Evolutionary conservation across 768 basidiomycete genomes (phyloP).

Genomic region (Amanita polypyramis): DNA sequence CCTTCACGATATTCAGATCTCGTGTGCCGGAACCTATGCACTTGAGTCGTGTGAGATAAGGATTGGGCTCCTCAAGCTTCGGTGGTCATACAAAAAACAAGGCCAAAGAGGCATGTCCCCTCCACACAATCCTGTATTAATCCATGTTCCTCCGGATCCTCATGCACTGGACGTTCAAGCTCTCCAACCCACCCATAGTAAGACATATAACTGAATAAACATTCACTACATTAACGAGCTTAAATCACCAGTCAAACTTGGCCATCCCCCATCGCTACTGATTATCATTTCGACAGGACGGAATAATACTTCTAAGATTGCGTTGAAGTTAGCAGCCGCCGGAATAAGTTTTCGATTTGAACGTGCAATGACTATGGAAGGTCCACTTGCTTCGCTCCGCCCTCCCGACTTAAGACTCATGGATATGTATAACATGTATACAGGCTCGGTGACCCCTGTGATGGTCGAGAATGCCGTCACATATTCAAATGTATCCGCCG

Average conservation of each 20-base stretch:
- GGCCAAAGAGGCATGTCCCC: constrained; percentile 17
- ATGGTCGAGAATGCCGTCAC: constrained; percentile 32
- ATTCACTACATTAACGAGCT: constrained; percentile 3
- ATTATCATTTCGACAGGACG: constrained; percentile 57
- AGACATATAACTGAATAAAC: constrained; percentile 7
- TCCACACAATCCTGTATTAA: constrained; percentile 25
- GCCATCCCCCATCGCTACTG: constrained; percentile 40
- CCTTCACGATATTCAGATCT: constrained; percentile 36
- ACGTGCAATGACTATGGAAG: constrained; percentile 30
- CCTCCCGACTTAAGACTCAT: constrained; percentile 1
- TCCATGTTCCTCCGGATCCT: constrained; percentile 55
- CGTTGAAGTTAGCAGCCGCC: constrained; percentile 43
- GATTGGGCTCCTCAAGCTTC: constrained; percentile 52
- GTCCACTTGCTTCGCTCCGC: constrained; percentile 12
- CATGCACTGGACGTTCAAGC: constrained; percentile 55
- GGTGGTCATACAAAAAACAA: constrained; percentile 44
- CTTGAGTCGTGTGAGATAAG: constrained; percentile 61
- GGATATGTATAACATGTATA: constrained; percentile 4
- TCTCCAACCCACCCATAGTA: constrained; percentile 43
- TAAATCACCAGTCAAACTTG: constrained; percentile 48
- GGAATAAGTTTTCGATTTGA: constrained; percentile 40
- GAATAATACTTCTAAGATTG: constrained; percentile 48
- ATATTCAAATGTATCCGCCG: constrained; percentile 36
- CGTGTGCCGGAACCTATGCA: constrained; percentile 57
- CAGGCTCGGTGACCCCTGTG: constrained; percentile 19